phyloP scores from a whole-genome alignment of 805 yeast species.

The Yarrowia keelungensis region DNA sequence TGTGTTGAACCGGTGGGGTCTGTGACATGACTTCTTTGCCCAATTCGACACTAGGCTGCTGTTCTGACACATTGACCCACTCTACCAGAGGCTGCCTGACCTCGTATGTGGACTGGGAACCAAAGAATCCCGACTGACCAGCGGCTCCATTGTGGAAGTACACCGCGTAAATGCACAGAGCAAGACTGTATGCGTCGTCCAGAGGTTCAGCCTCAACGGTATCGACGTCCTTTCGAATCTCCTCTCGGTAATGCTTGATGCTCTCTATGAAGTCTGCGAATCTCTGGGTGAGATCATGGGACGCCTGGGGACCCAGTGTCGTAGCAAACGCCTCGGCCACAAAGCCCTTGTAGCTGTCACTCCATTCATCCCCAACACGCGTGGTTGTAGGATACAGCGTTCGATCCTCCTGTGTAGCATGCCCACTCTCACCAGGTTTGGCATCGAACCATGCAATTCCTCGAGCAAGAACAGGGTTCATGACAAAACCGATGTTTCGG shows the following conservation, averaged over 20 bases:
- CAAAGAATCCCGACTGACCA: constrained; percentile 1
- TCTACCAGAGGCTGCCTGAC: constrained; percentile 41
- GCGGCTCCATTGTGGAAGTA: constrained; percentile 20
- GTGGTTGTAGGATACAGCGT: constrained; percentile 18
- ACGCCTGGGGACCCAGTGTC: constrained; percentile 5
- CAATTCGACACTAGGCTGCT: constrained; percentile 42
- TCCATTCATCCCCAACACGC: constrained; percentile 22
- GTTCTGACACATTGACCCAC: constrained; percentile 48
- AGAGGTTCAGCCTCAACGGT: constrained; percentile 9
- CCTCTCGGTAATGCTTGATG: constrained; percentile 16
- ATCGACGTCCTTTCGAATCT: neutral
- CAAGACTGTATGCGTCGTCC: constrained; percentile 26
- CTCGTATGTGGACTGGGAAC: constrained; percentile 26
- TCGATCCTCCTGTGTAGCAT: constrained; percentile 20
- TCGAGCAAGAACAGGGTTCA: constrained; percentile 17
- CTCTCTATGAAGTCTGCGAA: constrained; percentile 20
- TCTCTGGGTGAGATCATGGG: constrained; percentile 2
- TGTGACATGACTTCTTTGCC: constrained; percentile 41
- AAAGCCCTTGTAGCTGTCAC: constrained; percentile 14
- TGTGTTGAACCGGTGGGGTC: constrained; percentile 41
- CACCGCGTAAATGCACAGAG: constrained; percentile 13
- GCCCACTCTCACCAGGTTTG: neutral
- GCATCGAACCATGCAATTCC: constrained; percentile 35
- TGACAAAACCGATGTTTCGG: constrained; percentile 19
- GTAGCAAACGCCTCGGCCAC: constrained; percentile 24